These are phyloP conservation scores for Macrolepiota albuminosa DNA, from an alignment of 768 basidiomycete genomes.

Conservation along the genomic window DNA sequence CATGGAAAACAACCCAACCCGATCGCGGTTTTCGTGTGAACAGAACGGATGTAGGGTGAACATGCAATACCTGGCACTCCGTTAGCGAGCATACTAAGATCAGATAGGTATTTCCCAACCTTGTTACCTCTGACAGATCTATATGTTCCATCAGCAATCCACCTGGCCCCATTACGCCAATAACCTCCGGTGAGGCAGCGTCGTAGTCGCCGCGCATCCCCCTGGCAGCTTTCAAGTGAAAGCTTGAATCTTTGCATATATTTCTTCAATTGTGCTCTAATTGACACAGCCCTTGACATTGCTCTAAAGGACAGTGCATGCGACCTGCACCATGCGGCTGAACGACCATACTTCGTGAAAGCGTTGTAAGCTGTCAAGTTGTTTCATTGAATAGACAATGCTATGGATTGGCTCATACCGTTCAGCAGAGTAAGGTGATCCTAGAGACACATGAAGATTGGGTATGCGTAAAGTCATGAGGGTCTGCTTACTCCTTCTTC, in stretches of 20 bases:
- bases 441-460: slow-evolving; percentile 34
- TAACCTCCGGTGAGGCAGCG: slow-evolving; percentile 90
- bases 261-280: slow-evolving; percentile 91
- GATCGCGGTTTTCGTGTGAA: slow-evolving; percentile 90
- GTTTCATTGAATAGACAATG: slow-evolving; percentile 1
- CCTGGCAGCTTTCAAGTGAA: slow-evolving; percentile 81
- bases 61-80: slow-evolving; percentile 63
- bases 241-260: slow-evolving; percentile 90
- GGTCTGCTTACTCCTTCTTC: slow-evolving; percentile 83
- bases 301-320: slow-evolving; percentile 93
- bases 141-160: slow-evolving; percentile 92
- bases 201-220: slow-evolving; percentile 78
- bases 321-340: slow-evolving; percentile 88
- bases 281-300: slow-evolving; percentile 90
- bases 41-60: slow-evolving; percentile 91
- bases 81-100: neutral
- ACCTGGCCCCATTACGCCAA: slow-evolving; percentile 90
- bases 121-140: slow-evolving; percentile 81
- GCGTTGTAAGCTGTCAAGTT: slow-evolving; percentile 77
- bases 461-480: neutral
- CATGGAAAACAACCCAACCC: slow-evolving; percentile 93
- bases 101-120: slow-evolving; percentile 35
- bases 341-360: slow-evolving; percentile 76
- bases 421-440: slow-evolving; percentile 95
- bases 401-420: slow-evolving; percentile 39